Evolutionary conservation across 176 grass and related monocot species (phyloP).

Genomic region (Avena insularis): DNA sequence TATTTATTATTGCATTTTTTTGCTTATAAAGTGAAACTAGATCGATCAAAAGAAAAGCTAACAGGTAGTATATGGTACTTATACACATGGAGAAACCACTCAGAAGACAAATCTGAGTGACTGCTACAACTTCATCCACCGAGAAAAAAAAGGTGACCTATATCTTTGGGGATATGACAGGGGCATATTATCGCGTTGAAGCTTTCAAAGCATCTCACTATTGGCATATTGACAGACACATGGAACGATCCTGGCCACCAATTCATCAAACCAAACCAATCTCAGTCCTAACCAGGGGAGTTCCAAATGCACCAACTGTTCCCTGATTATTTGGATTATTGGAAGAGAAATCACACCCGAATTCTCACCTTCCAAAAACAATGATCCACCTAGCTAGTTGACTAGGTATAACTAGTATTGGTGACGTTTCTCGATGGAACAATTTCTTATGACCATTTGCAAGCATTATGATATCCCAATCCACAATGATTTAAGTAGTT

Average conservation of each 20-base stretch:
- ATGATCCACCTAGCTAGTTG: slow-evolving; percentile 21
- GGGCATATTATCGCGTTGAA: slow-evolving; percentile 36
- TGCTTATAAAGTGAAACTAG: neutral
- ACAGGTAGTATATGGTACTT: neutral
- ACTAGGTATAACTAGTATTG: slow-evolving; percentile 7
- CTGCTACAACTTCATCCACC: slow-evolving; percentile 25
- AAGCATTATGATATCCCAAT: neutral
- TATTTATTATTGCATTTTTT: neutral
- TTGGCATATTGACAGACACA: slow-evolving; percentile 39
- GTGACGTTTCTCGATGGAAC: neutral
- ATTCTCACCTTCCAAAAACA: slow-evolving; percentile 13
- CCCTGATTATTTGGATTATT: neutral
- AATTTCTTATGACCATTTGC: neutral
- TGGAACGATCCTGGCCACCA: neutral
- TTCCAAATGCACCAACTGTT: slow-evolving; percentile 36
- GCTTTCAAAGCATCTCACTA: slow-evolving; percentile 54
- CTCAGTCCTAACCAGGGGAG: slow-evolving; percentile 11
- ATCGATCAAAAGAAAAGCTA: neutral
- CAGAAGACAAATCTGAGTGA: neutral
- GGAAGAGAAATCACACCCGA: slow-evolving; percentile 19
- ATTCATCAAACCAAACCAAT: neutral
- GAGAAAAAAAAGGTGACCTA: neutral
- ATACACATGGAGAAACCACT: neutral
- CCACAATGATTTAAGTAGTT: neutral
- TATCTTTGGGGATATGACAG: slow-evolving; percentile 42